phyloP scores from a whole-genome alignment of 73 alveolate species.

The Symbiodinium pilosum region DNA sequence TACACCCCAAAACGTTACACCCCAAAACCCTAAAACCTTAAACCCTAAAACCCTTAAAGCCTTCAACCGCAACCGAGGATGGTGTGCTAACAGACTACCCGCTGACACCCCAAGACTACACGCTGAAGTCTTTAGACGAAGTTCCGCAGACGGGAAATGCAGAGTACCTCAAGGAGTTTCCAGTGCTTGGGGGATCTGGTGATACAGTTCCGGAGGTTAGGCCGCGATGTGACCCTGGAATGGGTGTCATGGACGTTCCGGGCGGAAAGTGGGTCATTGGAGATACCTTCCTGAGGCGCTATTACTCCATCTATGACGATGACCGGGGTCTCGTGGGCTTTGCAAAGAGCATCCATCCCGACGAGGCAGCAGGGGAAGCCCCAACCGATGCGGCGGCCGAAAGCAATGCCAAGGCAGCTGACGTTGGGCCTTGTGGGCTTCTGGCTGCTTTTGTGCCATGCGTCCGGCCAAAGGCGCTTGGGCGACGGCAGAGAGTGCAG shows the following conservation, averaged over 20 bases:
- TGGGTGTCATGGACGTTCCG: constrained; percentile 93
- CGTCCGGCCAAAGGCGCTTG: not conserved
- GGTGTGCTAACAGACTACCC: constrained; percentile 86
- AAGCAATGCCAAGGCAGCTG: not conserved
- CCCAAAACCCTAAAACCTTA: not conserved
- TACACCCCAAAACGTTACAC: not conserved
- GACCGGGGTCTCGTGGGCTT: constrained; percentile 80
- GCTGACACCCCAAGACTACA: constrained; percentile 80
- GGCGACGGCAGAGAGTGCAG: too few relatives aligned
- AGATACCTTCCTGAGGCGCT: constrained; percentile 87
- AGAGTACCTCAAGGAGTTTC: constrained; percentile 87
- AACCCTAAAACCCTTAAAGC: not conserved
- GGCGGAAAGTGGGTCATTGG: constrained; percentile 94
- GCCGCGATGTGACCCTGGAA: constrained; percentile 74
- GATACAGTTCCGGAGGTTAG: constrained; percentile 45
- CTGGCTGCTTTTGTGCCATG: not conserved
- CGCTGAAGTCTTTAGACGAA: constrained; percentile 56
- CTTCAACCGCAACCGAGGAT: not conserved
- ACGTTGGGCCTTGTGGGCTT: not conserved
- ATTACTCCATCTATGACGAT: constrained; percentile 92
- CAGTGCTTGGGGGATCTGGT: constrained; percentile 87
- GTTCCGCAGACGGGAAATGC: constrained; percentile 88
- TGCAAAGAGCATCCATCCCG: constrained; percentile 80
- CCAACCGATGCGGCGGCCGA: not conserved
- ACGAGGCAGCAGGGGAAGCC: constrained; percentile 4